Base-by-base conservation (phyloP, 2,329 filamentous ascomycete genomes). In the Chrysoporthe deuterocubensis region DNA sequence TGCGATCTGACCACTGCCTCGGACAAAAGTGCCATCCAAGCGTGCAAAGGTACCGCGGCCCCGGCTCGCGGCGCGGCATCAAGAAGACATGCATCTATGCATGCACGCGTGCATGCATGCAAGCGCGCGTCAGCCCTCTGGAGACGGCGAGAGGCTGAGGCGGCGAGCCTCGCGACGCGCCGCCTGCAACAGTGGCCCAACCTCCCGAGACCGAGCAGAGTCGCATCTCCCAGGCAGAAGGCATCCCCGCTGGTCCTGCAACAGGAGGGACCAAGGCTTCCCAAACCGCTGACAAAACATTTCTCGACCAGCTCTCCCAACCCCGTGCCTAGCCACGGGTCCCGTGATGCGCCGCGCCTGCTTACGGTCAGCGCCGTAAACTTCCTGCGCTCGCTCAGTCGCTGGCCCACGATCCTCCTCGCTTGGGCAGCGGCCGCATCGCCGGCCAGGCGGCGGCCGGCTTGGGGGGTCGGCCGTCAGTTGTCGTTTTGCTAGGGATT, bases 361-460 rank as follows among this genome's bases (percentile, higher is more conserved):
- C 48, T 50, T 50, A 50, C n/a, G 8, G 48, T 50, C n/a, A 50
- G 48, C 48, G 48, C 48, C 16, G 48, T n/a, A 50, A 21, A 50
- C 48, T 54, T 21, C 50, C 50, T 21, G 50, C 50, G 9, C 21
- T 32, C 50, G 50, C 21, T 32, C 21, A 54, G 4, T 32, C 13
- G 26, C 50, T 54, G 26, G 50, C 50, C 50, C 26, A 32, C 11
- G 21, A 21, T 32, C 9, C 48, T n/a, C n/a, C 21, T 52, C 48
- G 48, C n/a, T 26, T 54, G 21, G 32, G 50, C 11, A 26, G 50
- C 50, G 50, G 50, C 50, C 50, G 50, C 50, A 16, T 54, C 21
- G 50, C 50, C 26, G 50, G 50, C 9, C 26, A 54, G 50, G 9
- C 13, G 26, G 50, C 21, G 37, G 0, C 37, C 37, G 6, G 37